Evolutionary conservation across 2,329 filamentous ascomycete species (phyloP), one percentile per base, ranked within the genome.

Genomic region (Aspergillus tubingensis): DNA sequence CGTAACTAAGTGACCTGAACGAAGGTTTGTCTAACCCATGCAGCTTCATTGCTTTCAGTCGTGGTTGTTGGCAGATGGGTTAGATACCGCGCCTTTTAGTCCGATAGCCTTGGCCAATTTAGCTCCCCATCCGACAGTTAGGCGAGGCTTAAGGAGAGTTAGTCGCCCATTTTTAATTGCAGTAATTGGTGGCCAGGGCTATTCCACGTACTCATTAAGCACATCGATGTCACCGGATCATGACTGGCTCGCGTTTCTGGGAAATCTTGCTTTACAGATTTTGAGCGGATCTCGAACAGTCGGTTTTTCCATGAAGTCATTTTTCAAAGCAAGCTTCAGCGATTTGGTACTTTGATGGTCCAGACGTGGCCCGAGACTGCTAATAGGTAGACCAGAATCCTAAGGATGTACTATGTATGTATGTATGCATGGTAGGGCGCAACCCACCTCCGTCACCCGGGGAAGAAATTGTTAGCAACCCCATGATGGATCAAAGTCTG

Each of bases 91-190:
- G 25, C 15, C 47, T 30, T 43, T 27, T 49, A 49, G 47, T 30
- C n/a, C 15, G 47, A 17, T 36, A 36, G 32, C 11, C 32, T 11
- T 50, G 25, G 17, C 47, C 25, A 50, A 32, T 10, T 50, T 50
- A 50, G 47, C 47, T 49, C 44, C 44, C 32, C n/a, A 17, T 8
- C 23, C 25, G 47, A 47, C 53, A 41, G 41, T 50, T 55, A 32
- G 39, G 30, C 53, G 53, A 55, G 53, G 21, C 52, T 30, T 17
- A 55, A 55, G 23, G 23, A 6, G 30, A 41, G n/a, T n/a, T 55
- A 55, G 47, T 50, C 23, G 6, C 27, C 8, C 23, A 13, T 25
- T 7, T 25, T 7, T 49, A n/a, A 10, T 41, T 8, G 7, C 47
- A 49, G 25, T 27, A 50, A 32, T 49, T 50, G 47, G 47, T 50